Evolutionary conservation across 2,329 filamentous ascomycete species (phyloP).

Genomic region (Chrysoporthe cubensis): DNA sequence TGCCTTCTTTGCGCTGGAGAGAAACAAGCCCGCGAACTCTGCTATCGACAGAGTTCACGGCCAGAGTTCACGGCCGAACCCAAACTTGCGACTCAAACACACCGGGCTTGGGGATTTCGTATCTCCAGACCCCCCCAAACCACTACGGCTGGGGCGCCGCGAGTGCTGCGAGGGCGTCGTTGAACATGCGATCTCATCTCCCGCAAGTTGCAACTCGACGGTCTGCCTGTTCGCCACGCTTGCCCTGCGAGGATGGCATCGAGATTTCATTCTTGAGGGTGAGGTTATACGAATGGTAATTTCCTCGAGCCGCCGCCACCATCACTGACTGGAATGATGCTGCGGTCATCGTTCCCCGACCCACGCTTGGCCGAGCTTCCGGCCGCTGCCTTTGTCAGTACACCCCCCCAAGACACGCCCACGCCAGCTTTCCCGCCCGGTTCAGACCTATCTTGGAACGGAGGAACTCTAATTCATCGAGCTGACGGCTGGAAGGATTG

Average conservation of each 20-base stretch:
- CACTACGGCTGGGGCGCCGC: not conserved
- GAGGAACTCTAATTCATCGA: constrained; percentile 12
- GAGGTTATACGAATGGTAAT: constrained; percentile 3
- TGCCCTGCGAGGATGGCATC: constrained; percentile 2
- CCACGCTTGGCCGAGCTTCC: constrained; percentile 13
- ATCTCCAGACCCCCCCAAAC: constrained; percentile 21
- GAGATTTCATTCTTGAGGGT: constrained; percentile 10
- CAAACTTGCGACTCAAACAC: constrained; percentile 15
- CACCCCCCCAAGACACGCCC: not conserved
- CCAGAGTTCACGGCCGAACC: not conserved
- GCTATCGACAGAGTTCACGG: constrained; percentile 7
- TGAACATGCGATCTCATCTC: constrained; percentile 19
- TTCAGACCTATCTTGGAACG: constrained; percentile 2
- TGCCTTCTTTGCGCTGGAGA: not conserved
- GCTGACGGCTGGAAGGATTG: constrained; percentile 11
- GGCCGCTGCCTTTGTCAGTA: constrained; percentile 7
- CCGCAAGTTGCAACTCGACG: constrained; percentile 6
- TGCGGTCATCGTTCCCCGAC: constrained; percentile 21
- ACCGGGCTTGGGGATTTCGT: not conserved
- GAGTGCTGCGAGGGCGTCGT: constrained; percentile 8
- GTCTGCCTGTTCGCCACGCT: constrained; percentile 8
- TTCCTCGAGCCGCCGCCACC: constrained; percentile 6
- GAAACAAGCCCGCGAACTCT: constrained; percentile 6
- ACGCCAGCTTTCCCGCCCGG: not conserved
- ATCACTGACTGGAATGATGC: constrained; percentile 18